These are phyloP conservation scores for Penicillium nordicum DNA, from an alignment of 2,329 filamentous ascomycete genomes.

Conservation along the genomic window DNA sequence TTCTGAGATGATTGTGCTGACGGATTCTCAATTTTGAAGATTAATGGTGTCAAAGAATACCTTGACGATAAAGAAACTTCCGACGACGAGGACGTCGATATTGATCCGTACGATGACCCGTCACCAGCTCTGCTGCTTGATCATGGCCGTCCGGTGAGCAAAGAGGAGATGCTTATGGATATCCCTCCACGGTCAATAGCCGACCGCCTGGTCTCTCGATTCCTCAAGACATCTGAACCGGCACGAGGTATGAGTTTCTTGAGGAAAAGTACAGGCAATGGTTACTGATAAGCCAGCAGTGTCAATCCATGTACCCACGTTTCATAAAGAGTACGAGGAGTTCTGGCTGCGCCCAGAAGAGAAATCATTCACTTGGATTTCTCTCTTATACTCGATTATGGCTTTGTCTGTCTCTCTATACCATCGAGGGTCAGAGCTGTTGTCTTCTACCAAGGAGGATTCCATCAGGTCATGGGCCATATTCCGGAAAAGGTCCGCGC, in stretches of 20 bases:
- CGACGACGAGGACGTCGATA: constrained; percentile 25
- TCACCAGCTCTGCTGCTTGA: constrained; percentile 32
- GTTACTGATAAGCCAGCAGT: constrained; percentile 15
- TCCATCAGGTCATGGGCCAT: constrained; percentile 33
- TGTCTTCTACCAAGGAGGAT: constrained; percentile 18
- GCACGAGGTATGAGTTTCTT: constrained; percentile 22
- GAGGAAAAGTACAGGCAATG: not conserved
- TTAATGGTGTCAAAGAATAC: constrained; percentile 35
- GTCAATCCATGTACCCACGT: constrained; percentile 31
- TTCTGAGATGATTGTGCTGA: constrained; percentile 5
- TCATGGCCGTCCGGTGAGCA: constrained; percentile 21
- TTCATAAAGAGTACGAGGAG: constrained; percentile 33
- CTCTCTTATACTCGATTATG: constrained; percentile 29
- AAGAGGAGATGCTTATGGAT: constrained; percentile 33
- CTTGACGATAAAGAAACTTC: constrained; percentile 22
- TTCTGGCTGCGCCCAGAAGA: constrained; percentile 31
- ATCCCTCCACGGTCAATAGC: constrained; percentile 30
- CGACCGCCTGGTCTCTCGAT: constrained; percentile 35
- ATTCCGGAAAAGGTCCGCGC: constrained; percentile 48
- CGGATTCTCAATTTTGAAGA: constrained; percentile 18
- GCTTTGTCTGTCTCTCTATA: constrained; percentile 28
- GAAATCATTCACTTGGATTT: constrained; percentile 32
- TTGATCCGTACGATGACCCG: constrained; percentile 16
- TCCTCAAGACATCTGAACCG: constrained; percentile 35
- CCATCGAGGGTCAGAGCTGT: constrained; percentile 23